Evolutionary conservation across 179 eudicot genomes (phyloP).

Genomic region (Spergularia azorica): DNA sequence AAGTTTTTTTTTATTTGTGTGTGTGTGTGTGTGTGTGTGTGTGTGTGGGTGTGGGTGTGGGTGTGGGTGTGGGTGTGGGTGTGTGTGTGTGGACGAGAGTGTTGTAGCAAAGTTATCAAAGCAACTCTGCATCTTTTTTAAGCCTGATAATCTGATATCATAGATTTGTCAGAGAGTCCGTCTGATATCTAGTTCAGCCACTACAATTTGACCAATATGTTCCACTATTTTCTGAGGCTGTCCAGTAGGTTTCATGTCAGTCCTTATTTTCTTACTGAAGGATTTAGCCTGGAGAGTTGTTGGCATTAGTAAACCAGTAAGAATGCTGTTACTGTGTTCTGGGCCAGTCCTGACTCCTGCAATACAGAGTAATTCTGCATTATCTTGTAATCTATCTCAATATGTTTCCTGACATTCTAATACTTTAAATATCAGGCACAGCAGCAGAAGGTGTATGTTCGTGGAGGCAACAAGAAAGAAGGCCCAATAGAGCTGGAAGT

Average conservation of each 20-base stretch:
- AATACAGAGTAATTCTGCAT: neutral
- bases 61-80: too few relatives aligned
- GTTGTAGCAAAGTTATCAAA: neutral
- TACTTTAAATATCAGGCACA: neutral
- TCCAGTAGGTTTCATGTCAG: neutral
- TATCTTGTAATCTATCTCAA: too few relatives aligned
- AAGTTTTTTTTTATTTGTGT: too few relatives aligned
- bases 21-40: too few relatives aligned
- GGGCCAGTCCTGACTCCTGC: neutral
- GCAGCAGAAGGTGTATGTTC: conserved; percentile 49
- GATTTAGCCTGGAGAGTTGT: neutral
- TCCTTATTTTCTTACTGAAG: neutral
- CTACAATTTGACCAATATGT: neutral
- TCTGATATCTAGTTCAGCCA: too few relatives aligned
- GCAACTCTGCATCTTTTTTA: neutral
- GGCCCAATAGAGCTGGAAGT: conserved; percentile 65
- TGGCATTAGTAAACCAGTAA: neutral
- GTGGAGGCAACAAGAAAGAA: conserved; percentile 47
- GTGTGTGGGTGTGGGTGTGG: too few relatives aligned
- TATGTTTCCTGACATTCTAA: neutral
- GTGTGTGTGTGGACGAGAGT: too few relatives aligned
- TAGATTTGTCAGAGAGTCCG: neutral
- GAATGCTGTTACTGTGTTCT: neutral
- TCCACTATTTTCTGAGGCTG: neutral
- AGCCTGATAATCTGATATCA: neutral